Evolutionary conservation across 805 yeast genomes (phyloP).

Genomic region (Ogataea ganodermae): DNA sequence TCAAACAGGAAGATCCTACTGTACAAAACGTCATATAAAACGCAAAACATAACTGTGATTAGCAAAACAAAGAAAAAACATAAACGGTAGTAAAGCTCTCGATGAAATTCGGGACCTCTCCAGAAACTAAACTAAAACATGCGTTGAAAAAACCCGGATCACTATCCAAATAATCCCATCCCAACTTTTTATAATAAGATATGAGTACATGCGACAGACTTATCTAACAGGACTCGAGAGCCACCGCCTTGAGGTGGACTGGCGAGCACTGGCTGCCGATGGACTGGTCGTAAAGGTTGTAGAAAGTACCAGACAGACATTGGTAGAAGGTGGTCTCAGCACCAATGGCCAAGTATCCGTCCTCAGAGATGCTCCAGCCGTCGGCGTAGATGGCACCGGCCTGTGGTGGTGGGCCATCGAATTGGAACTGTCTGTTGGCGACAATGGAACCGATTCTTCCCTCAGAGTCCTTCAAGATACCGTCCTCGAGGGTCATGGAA

Average conservation of each 20-base stretch:
- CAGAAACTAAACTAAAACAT: conserved; percentile 3
- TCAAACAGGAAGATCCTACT: no score
- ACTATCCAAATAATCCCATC: conserved; percentile 6
- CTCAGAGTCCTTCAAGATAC: conserved; percentile 46
- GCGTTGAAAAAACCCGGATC: conserved; percentile 9
- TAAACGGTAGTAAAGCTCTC: not conserved
- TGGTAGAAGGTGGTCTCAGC: conserved; percentile 49
- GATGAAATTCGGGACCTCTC: not conserved
- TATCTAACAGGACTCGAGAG: conserved; percentile 39
- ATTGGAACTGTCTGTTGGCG: conserved; percentile 65
- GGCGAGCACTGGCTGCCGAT: conserved; percentile 49
- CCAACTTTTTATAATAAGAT: conserved; percentile 5
- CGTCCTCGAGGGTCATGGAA: conserved; percentile 43
- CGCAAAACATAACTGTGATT: not conserved
- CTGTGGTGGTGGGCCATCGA: conserved; percentile 68
- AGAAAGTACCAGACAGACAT: conserved; percentile 58
- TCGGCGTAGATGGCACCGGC: conserved; percentile 56
- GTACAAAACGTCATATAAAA: no score
- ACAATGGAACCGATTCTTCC: conserved; percentile 62
- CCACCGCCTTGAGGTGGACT: conserved; percentile 46
- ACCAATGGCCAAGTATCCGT: conserved; percentile 53
- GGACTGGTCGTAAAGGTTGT: conserved; percentile 56
- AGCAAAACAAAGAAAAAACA: not conserved
- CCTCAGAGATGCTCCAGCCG: conserved; percentile 50
- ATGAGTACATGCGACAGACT: not conserved